Evolutionary conservation across 352 stramenopile genomes (phyloP).

Genomic region (Globisporangium cederbergense): DNA sequence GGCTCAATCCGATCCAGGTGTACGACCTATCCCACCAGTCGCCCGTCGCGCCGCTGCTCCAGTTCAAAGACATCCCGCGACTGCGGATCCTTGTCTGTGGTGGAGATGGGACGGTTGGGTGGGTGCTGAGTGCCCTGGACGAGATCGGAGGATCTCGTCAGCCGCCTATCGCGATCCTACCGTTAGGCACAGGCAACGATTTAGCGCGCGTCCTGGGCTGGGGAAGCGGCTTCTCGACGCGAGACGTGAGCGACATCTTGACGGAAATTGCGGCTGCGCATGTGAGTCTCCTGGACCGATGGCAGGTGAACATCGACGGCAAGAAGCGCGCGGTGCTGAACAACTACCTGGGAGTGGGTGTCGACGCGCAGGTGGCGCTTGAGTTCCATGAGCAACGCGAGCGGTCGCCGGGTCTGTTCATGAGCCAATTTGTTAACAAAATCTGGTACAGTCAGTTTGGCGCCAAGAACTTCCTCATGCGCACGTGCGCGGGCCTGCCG

Average conservation of each 20-base stretch:
- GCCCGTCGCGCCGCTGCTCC: slow-evolving; percentile 88
- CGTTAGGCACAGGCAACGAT: slow-evolving; percentile 96
- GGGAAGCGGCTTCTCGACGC: slow-evolving; percentile 89
- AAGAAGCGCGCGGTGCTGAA: slow-evolving; percentile 68
- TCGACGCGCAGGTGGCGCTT: slow-evolving; percentile 88
- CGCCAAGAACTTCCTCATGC: slow-evolving; percentile 84
- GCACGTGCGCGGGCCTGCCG: slow-evolving; percentile 72
- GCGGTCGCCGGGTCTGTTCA: slow-evolving; percentile 83
- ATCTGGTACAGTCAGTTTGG: slow-evolving; percentile 89
- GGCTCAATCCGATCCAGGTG: slow-evolving; percentile 96
- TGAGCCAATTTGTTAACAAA: slow-evolving; percentile 90
- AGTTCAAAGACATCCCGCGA: slow-evolving; percentile 85
- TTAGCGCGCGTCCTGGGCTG: slow-evolving; percentile 90
- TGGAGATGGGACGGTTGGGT: slow-evolving; percentile 93
- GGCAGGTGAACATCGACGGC: slow-evolving; percentile 68
- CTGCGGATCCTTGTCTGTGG: slow-evolving; percentile 94
- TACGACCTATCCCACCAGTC: slow-evolving; percentile 92
- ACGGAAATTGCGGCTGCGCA: slow-evolving; percentile 68
- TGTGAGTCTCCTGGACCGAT: slow-evolving; percentile 73
- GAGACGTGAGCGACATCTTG: slow-evolving; percentile 64
- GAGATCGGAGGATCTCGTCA: slow-evolving; percentile 56
- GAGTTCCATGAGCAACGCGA: slow-evolving; percentile 90
- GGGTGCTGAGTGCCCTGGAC: slow-evolving; percentile 82
- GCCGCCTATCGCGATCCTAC: slow-evolving; percentile 93
- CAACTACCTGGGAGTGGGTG: slow-evolving; percentile 84